A percentile compares a stretch with the other conserved stretches of the same genome.
These are phyloP conservation scores for Paxillus involutus DNA, from an alignment of 768 basidiomycete species.

Conservation along the genomic window DNA sequence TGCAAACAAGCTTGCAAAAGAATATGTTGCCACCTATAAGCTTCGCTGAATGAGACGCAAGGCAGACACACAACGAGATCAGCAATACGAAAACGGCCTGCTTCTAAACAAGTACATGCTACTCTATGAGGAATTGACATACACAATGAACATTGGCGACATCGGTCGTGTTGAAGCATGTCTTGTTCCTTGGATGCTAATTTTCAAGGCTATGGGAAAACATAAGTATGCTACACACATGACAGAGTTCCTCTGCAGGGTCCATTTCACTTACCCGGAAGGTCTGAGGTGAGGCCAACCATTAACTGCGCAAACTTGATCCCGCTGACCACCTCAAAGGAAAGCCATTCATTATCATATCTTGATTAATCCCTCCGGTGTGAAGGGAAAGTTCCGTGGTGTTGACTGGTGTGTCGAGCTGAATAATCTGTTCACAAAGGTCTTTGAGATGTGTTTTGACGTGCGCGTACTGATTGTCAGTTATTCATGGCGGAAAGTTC, in stretches of 20 bases:
- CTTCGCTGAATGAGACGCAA: background rate
- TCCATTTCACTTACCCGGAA: too few species aligned
- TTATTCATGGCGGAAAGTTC: slow-evolving; percentile 33
- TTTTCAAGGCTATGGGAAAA: slow-evolving; percentile 32
- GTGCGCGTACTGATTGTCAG: too few species aligned
- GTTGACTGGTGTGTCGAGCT: slow-evolving; percentile 4
- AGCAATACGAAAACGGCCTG: slow-evolving; percentile 34
- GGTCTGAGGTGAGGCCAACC: slow-evolving; percentile 1
- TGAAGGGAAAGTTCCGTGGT: too few species aligned
- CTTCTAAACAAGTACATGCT: slow-evolving; percentile 34
- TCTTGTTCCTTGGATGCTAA: slow-evolving; percentile 24
- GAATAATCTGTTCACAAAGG: too few species aligned
- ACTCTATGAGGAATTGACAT: slow-evolving; percentile 40
- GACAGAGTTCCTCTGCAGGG: slow-evolving; percentile 14
- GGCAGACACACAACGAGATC: slow-evolving; percentile 20
- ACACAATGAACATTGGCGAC: slow-evolving; percentile 34
- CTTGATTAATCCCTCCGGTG: too few species aligned
- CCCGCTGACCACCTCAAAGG: too few species aligned
- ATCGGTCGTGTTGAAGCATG: slow-evolving; percentile 29
- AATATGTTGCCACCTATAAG: slow-evolving; percentile 17
- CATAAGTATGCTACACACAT: slow-evolving; percentile 36
- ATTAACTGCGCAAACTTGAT: background rate
- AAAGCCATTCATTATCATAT: too few species aligned
- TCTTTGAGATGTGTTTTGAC: too few species aligned
- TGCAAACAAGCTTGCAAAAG: slow-evolving; percentile 17